These are phyloP conservation scores for Candida glucosophila DNA, from an alignment of 1,139 yeast genomes.

Conservation along the genomic window DNA sequence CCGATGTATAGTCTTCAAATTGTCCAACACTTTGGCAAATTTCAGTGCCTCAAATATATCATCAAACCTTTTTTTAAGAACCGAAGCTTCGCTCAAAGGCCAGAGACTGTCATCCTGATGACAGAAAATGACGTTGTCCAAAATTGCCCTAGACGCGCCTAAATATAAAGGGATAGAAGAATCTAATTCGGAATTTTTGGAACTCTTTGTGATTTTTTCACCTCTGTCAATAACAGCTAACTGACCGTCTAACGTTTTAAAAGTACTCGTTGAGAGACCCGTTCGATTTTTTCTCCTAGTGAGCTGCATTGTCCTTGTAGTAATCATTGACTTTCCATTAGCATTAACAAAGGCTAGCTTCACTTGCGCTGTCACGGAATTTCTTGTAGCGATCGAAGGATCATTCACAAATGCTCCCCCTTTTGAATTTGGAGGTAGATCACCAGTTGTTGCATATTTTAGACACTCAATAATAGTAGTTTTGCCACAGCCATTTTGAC, in stretches of 20 bases:
- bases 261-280: constrained; percentile 42
- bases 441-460: constrained; percentile 92
- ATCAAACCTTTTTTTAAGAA: constrained; percentile 84
- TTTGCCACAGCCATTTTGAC: constrained; percentile 97
- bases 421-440: constrained; percentile 88
- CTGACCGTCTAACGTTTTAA: constrained; percentile 89
- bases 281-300: constrained; percentile 42
- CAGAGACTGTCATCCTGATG: constrained; percentile 96
- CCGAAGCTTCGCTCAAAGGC: constrained; percentile 93
- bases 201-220: constrained; percentile 65
- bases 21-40: constrained; percentile 84
- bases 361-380: constrained; percentile 81
- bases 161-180: constrained; percentile 69
- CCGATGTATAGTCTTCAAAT: constrained; percentile 65
- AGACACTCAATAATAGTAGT: constrained; percentile 94
- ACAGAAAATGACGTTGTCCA: constrained; percentile 91
- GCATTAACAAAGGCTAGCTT: constrained; percentile 77
- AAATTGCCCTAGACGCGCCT: constrained; percentile 81
- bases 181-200: constrained; percentile 82
- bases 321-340: constrained; percentile 71
- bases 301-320: constrained; percentile 78
- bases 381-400: constrained; percentile 72
- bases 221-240: constrained; percentile 59
- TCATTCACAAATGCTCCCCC: constrained; percentile 97
- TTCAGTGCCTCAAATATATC: constrained; percentile 94